A percentile compares a stretch with the other conserved stretches of the same genome.
These are phyloP conservation scores for Elsinoe australis DNA, from an alignment of 2,329 filamentous ascomycete genomes.

Conservation along the genomic window DNA sequence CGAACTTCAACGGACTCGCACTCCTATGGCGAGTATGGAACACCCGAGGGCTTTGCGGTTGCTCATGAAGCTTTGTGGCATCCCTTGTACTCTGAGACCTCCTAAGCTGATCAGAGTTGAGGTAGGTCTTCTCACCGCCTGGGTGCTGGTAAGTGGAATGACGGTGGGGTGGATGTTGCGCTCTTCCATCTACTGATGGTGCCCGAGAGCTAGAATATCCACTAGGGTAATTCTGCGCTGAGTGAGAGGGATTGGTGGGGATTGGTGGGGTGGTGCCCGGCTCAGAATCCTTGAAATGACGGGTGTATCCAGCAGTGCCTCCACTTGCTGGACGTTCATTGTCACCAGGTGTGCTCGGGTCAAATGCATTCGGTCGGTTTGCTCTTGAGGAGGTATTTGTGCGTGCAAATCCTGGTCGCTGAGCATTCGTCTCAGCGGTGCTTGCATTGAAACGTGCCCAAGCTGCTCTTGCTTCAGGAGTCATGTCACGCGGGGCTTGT, in stretches of 20 bases:
- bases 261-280: conserved; percentile 27
- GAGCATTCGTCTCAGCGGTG: conserved; percentile 19
- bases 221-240: conserved; percentile 43
- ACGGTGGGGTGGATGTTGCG: neutral
- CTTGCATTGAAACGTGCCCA: conserved; percentile 29
- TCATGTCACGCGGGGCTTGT: conserved; percentile 21
- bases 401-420: conserved; percentile 31
- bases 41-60: conserved; percentile 19
- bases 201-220: conserved; percentile 43
- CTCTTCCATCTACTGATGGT: neutral
- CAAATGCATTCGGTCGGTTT: conserved; percentile 50
- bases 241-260: conserved; percentile 35
- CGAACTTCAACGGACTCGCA: conserved; percentile 5
- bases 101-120: conserved; percentile 44
- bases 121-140: conserved; percentile 49
- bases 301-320: conserved; percentile 35
- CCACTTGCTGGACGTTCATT: conserved; percentile 49
- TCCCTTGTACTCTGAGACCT: conserved; percentile 49
- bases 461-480: conserved; percentile 28
- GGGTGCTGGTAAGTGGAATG: conserved; percentile 11
- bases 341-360: conserved; percentile 50
- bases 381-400: conserved; percentile 34
- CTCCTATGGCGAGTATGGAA: conserved; percentile 13
- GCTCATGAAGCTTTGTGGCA: conserved; percentile 23
- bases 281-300: conserved; percentile 16